Conservation (phyloP, 176 grass and related monocot species). For the Panicum miliaceum region DNA sequence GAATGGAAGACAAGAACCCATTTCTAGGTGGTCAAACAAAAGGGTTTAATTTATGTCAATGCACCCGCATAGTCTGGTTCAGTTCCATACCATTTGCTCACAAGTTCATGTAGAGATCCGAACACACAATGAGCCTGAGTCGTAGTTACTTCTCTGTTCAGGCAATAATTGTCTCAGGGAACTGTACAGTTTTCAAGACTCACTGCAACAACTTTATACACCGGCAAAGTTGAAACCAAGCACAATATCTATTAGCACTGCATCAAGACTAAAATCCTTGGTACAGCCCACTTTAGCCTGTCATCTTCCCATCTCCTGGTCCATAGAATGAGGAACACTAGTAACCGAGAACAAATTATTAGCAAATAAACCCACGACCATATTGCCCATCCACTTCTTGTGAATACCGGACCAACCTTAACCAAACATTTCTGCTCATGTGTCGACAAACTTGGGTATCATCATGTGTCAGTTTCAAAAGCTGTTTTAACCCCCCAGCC, state of each 20-base stretch:
- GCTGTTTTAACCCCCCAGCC: not conserved
- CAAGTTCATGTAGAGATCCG: not conserved
- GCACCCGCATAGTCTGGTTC: not conserved
- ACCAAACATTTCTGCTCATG: not conserved
- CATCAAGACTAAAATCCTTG: not conserved
- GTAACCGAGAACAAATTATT: not conserved
- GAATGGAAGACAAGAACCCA: not conserved
- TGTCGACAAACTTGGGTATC: not conserved
- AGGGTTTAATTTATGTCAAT: not conserved
- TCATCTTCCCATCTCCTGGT: not conserved
- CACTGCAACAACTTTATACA: not conserved
- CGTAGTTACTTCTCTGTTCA: not conserved
- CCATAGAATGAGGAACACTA: not conserved
- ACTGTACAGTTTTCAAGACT: constrained; percentile 8
- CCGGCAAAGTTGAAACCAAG: not conserved
- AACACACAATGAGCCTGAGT: not conserved
- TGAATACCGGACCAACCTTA: constrained; percentile 2
- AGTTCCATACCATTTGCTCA: constrained; percentile 14
- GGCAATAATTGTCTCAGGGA: not conserved
- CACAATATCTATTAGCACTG: not conserved
- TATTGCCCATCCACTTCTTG: not conserved
- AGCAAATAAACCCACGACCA: not conserved
- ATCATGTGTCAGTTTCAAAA: constrained; percentile 13
- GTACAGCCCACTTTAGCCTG: not conserved
- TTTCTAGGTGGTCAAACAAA: not conserved